Percentiles rank a stretch among this genome's conserved stretches.
These are phyloP conservation scores for Carex scoparia DNA, from an alignment of 176 grass and related monocot genomes.

Conservation along the genomic window DNA sequence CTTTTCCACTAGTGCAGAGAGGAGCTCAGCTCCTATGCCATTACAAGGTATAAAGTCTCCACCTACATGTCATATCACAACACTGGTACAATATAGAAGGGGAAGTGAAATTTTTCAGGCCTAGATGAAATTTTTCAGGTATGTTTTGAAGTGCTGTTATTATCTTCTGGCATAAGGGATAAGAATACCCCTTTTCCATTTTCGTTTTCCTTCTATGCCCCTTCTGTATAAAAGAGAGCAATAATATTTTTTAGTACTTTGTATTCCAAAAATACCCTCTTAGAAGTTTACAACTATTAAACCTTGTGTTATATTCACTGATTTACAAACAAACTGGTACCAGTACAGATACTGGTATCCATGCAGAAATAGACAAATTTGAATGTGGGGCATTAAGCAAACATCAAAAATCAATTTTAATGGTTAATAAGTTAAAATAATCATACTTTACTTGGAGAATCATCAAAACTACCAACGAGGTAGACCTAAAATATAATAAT, in stretches of 20 bases:
- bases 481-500: conserved; percentile 51
- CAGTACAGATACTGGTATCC: conserved; percentile 21
- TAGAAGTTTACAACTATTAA: neutral
- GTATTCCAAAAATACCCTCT: neutral
- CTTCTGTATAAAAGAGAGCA: neutral
- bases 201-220: conserved; percentile 22
- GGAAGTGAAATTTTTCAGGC: conserved; percentile 22
- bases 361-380: conserved; percentile 25
- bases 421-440: neutral
- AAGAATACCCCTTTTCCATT: conserved; percentile 52
- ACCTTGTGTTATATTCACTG: neutral
- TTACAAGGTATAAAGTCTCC: too few species aligned
- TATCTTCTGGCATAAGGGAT: conserved; percentile 77
- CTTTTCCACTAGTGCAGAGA: too few species aligned
- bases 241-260: neutral
- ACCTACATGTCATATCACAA: conserved; percentile 35
- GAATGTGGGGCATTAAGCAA: neutral
- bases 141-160: conserved; percentile 49
- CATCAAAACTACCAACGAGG: conserved; percentile 71
- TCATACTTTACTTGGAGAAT: conserved; percentile 57
- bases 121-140: conserved; percentile 58
- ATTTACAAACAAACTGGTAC: neutral
- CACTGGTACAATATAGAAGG: neutral
- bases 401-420: neutral
- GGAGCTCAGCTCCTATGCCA: too few species aligned